These are phyloP conservation scores for Casuarina equisetifolia DNA, from an alignment of 306 rosid genomes.

Conservation along the genomic window DNA sequence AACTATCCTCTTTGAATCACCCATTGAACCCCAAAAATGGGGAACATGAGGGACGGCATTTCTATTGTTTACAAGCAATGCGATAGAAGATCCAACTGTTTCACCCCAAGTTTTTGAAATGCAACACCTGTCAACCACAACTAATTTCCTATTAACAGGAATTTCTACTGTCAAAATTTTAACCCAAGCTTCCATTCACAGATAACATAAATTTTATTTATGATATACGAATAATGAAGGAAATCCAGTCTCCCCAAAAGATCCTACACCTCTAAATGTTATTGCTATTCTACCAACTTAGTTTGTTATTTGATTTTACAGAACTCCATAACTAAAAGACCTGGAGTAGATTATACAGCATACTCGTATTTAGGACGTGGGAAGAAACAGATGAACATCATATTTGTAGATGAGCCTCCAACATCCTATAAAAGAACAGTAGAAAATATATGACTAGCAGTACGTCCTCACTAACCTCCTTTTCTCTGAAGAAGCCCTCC, in stretches of 20 bases:
- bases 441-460: conserved; percentile 11
- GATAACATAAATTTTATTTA: too few species aligned
- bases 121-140: too few species aligned
- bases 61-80: neutral
- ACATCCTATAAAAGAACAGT: conserved; percentile 17
- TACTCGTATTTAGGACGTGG: neutral
- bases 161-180: too few species aligned
- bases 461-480: conserved; percentile 66
- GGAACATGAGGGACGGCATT: neutral
- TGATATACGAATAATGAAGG: too few species aligned
- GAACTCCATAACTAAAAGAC: too few species aligned
- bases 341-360: too few species aligned
- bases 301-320: too few species aligned
- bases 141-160: too few species aligned
- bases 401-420: neutral
- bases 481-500: conserved; percentile 78
- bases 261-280: too few species aligned
- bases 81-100: neutral
- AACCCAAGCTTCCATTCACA: too few species aligned
- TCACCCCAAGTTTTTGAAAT: neutral
- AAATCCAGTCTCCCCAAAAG: too few species aligned
- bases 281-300: too few species aligned
- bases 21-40: neutral
- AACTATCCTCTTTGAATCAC: neutral
- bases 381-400: neutral